A percentile compares a stretch with the other conserved stretches of the same genome.
Conservation (phyloP, 1,284 basidiomycete genomes). For the Rugosomyces carneus region DNA sequence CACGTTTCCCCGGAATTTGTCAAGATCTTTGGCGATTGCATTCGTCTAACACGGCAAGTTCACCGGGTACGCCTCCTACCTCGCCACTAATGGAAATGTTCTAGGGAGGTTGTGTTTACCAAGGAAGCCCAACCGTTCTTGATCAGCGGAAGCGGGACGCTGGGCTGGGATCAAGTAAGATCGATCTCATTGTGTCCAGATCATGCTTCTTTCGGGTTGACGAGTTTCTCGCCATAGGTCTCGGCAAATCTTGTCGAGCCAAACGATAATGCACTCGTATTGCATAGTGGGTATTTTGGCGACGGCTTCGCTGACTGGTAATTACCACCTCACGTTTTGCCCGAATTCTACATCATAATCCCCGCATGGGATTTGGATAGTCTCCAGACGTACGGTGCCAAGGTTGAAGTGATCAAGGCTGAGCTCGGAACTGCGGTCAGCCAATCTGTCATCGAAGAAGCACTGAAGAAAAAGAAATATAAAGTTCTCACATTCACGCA, state of each 20-base stretch:
- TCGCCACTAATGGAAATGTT: conserved; percentile 11
- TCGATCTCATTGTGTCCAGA: neutral
- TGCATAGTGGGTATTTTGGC: conserved; percentile 88
- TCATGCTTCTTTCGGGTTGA: neutral
- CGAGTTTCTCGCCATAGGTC: conserved; percentile 36
- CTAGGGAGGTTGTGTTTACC: conserved; percentile 72
- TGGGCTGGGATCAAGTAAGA: conserved; percentile 84
- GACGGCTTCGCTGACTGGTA: conserved; percentile 82
- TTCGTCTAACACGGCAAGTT: conserved; percentile 75
- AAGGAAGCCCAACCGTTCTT: conserved; percentile 81
- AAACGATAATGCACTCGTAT: conserved; percentile 76
- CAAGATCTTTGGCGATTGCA: conserved; percentile 84
- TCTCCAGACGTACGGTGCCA: conserved; percentile 84
- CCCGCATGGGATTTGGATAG: conserved; percentile 32
- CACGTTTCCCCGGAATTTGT: conserved; percentile 93
- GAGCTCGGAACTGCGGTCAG: conserved; percentile 76
- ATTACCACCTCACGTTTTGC: conserved; percentile 17
- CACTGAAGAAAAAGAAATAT: conserved; percentile 79
- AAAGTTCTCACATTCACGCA: conserved; percentile 93
- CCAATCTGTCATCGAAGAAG: conserved; percentile 60
- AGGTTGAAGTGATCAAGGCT: conserved; percentile 83
- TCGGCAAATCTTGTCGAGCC: conserved; percentile 79
- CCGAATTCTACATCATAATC: conserved; percentile 1
- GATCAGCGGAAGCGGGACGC: conserved; percentile 89
- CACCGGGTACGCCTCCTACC: conserved; percentile 75